These are phyloP conservation scores for Austroboletus niveus DNA, from an alignment of 1,284 basidiomycete genomes.

Conservation along the genomic window DNA sequence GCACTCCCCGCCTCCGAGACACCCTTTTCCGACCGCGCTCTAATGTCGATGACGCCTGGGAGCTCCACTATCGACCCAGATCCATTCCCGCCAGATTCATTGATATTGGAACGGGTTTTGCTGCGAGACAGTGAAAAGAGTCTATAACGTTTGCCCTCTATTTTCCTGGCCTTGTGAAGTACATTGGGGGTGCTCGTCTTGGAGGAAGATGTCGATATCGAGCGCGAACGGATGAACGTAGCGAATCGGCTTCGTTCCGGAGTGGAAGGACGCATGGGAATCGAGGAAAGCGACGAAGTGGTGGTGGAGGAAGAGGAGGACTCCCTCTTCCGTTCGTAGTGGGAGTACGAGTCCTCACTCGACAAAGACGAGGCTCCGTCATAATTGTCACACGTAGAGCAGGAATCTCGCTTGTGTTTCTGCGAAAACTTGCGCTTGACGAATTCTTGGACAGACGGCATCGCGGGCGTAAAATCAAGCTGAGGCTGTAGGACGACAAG, in stretches of 20 bases:
- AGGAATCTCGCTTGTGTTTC: conserved; percentile 24
- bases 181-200: conserved; percentile 4
- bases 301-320: conserved; percentile 5
- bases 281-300: conserved; percentile 11
- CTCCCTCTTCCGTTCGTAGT: conserved; percentile 1
- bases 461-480: conserved; percentile 1
- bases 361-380: conserved; percentile 16
- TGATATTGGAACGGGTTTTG: not conserved
- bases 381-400: conserved; percentile 11
- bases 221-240: conserved; percentile 17
- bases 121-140: conserved; percentile 7
- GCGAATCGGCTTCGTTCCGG: conserved; percentile 10
- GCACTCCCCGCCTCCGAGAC: not conserved
- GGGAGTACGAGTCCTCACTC: conserved; percentile 9
- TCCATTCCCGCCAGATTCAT: no score
- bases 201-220: conserved; percentile 6
- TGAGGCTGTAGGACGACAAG: not conserved
- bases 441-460: conserved; percentile 31
- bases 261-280: not conserved
- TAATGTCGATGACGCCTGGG: conserved; percentile 26
- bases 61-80: not conserved
- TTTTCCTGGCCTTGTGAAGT: conserved; percentile 9
- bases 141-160: conserved; percentile 11
- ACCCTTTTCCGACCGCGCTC: conserved; percentile 4
- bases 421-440: conserved; percentile 32